Percentiles rank a stretch among this genome's conserved stretches.
These are phyloP conservation scores for Malbranchea zuffiana DNA, from an alignment of 2,329 filamentous ascomycete species.

Conservation along the genomic window DNA sequence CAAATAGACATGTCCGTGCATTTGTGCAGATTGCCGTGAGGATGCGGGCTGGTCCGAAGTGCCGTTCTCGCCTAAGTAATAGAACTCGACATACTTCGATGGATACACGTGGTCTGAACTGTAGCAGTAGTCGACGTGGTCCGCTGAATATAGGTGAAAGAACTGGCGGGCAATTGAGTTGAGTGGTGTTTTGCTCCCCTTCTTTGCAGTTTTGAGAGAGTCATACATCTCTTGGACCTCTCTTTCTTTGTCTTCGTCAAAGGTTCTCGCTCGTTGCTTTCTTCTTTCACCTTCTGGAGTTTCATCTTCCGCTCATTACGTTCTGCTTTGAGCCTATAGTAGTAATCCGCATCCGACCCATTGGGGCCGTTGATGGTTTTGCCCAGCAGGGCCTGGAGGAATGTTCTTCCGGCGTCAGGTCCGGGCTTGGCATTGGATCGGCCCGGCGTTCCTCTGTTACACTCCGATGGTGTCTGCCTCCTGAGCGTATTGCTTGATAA, in stretches of 20 bases:
- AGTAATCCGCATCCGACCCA: conserved; percentile 6
- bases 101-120: conserved; percentile 1
- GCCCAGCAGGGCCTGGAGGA: too few species aligned
- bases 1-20: conserved; percentile 5
- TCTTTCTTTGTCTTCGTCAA: not conserved
- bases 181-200: not conserved
- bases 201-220: conserved; percentile 7
- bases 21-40: not conserved
- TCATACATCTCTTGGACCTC: too few species aligned
- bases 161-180: not conserved
- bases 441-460: too few species aligned
- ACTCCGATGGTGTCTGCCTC: too few species aligned
- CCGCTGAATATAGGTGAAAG: conserved; percentile 1
- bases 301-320: conserved; percentile 3
- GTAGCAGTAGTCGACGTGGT: conserved; percentile 6
- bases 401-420: too few species aligned
- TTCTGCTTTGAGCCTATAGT: conserved; percentile 3
- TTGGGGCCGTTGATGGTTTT: too few species aligned
- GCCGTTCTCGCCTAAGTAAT: not conserved
- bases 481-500: too few species aligned
- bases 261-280: not conserved
- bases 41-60: conserved; percentile 1
- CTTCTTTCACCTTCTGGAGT: not conserved
- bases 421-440: too few species aligned
- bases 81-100: conserved; percentile 9